phyloP scores from a whole-genome alignment of 495 filamentous ascomycete species.

The Penicillium waksmanii region DNA sequence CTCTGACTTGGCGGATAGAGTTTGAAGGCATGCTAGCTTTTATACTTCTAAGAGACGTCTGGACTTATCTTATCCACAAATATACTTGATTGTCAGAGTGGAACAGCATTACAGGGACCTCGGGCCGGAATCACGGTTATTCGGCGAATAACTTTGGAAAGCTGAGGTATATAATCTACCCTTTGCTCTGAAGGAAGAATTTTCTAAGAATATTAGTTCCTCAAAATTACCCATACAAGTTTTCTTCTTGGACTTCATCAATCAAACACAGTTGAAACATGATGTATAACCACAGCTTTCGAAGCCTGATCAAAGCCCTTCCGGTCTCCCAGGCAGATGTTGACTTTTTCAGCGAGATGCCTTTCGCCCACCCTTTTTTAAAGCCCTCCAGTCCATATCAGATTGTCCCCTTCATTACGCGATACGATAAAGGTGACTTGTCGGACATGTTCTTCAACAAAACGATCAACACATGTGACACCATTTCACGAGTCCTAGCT shows the following conservation, averaged over 20 bases:
- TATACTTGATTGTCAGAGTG: too few relatives aligned
- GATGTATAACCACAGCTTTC: conserved; percentile 2
- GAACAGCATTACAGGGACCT: too few relatives aligned
- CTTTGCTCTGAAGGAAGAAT: background rate
- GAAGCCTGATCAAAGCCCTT: background rate
- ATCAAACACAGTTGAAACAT: background rate
- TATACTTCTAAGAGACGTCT: too few relatives aligned
- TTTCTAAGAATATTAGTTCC: background rate
- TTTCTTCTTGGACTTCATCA: background rate
- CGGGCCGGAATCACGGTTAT: too few relatives aligned
- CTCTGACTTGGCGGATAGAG: too few relatives aligned
- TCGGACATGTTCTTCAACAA: conserved; percentile 1
- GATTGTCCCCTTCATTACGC: background rate
- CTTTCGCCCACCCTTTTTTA: background rate
- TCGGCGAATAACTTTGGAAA: background rate
- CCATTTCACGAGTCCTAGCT: background rate
- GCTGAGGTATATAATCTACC: background rate
- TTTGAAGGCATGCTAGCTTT: too few relatives aligned
- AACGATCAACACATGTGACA: background rate
- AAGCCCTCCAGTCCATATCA: background rate
- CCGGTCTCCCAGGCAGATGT: conserved; percentile 1
- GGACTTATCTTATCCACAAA: too few relatives aligned
- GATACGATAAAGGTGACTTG: conserved; percentile 1
- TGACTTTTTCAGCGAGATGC: background rate
- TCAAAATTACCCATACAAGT: background rate